Percentiles rank a stretch among this genome's conserved stretches.
Conservation (phyloP, 2,329 filamentous ascomycete species). For the Ceratocystis albifundus region DNA sequence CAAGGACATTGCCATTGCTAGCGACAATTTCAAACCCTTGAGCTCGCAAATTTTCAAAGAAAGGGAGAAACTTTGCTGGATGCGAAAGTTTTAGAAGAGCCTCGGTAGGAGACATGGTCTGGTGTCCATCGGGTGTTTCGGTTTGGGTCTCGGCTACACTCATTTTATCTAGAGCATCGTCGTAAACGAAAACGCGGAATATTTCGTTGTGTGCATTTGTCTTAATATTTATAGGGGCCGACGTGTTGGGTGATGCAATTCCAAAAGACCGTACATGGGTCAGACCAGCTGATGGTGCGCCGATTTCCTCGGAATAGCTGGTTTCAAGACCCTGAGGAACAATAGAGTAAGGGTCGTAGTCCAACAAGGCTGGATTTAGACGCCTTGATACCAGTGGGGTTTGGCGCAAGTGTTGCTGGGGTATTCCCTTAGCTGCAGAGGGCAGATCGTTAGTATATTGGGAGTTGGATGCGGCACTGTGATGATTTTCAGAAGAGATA, state of each 20-base stretch:
- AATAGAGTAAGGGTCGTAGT: slow-evolving; percentile 32
- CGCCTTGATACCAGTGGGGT: neutral
- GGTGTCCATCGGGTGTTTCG: slow-evolving; percentile 33
- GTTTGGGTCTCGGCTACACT: slow-evolving; percentile 42
- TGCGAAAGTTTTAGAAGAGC: slow-evolving; percentile 49
- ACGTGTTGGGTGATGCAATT: slow-evolving; percentile 10
- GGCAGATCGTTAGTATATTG: slow-evolving; percentile 16
- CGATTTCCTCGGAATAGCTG: slow-evolving; percentile 37
- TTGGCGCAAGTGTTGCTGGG: neutral
- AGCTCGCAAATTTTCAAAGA: slow-evolving; percentile 46
- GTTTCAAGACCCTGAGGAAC: slow-evolving; percentile 39
- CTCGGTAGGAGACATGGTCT: slow-evolving; percentile 41
- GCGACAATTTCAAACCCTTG: slow-evolving; percentile 58
- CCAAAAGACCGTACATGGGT: slow-evolving; percentile 27
- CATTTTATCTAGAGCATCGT: slow-evolving; percentile 51
- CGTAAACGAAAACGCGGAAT: slow-evolving; percentile 41
- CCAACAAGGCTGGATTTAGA: neutral
- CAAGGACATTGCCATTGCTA: slow-evolving; percentile 49
- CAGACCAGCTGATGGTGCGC: slow-evolving; percentile 25
- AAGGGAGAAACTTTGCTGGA: slow-evolving; percentile 52
- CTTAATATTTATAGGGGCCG: slow-evolving; percentile 21
- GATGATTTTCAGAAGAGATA: neutral
- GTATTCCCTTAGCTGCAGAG: slow-evolving; percentile 7
- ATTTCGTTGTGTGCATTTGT: slow-evolving; percentile 40
- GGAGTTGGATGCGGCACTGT: slow-evolving; percentile 9